Base-by-base conservation (phyloP, 192 early-diverging fungal species). In the Coemansia sp. region DNA sequence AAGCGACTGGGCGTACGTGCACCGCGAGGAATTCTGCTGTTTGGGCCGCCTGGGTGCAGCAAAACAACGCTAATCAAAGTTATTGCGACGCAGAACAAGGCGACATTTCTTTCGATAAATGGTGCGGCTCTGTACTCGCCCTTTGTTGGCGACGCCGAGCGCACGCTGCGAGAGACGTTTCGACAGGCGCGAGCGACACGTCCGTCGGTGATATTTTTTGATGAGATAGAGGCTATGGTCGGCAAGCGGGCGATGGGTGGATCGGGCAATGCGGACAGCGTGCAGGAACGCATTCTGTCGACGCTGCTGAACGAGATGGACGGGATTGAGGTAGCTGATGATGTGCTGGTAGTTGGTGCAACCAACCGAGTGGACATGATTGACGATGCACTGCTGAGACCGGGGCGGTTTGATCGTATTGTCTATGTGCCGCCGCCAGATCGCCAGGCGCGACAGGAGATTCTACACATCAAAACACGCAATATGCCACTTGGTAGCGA, bases 291-390 rank as follows among this genome's bases (percentile, higher is more conserved):
- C 25, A 53, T 68, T 7, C 29, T 69, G 19, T 66, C 71, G 25
- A 77, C 61, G n/a, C 31, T 71, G 61, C 71, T 68, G 22, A 82
- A 82, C 43, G 79, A 99, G 83, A 90, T 96, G 79, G 97, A 99
- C 77, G 95, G 97, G 61, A 86, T 95, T 38, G 97, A 95, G 38
- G 74, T 92, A 31, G 92, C 93, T 86, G 94, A 95, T 76, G 85
- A 96, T 12, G 75, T 99, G 55, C 92, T 96, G 72, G 94, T 98
- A 73, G 95, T 99, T 89, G 97, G 96, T 87, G 97, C 97, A 2
- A 99, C 97, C 8, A 99, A 99, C 81, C 85, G 97, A 52, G 92
- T 96, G 2, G 96, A 99, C 68, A 94, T 95, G 53, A 79, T 99
- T 55, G 97, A 99, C 74, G 90, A 92, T 23, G 97, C 97, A 19